Base-by-base conservation (phyloP, 2,329 filamentous ascomycete genomes). In the Pseudocercospora fijiensis region DNA sequence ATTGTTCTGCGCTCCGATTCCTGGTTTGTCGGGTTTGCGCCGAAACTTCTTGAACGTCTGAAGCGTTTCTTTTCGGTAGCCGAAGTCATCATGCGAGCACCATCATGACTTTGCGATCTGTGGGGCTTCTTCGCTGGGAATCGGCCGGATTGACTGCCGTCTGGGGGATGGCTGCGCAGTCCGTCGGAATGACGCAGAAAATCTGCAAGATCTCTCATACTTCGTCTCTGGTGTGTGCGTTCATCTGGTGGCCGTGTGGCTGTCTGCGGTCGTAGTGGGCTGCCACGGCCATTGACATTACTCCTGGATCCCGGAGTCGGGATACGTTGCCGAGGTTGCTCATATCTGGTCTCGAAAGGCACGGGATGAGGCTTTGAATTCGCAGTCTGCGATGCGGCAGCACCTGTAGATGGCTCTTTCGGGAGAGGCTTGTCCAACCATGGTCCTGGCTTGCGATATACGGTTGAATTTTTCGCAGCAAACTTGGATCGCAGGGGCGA, bases 81-180 rank as follows among this genome's bases (percentile, higher is more conserved):
- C 2, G 33, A 27, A n/a, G 47, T 63, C 28, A 65, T 49, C 13
- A 61, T 22, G 2, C 59, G 33, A 10, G 30, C 51, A 9, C 58
- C 56, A 4, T 27, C 61, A 22, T 66, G 63, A 49, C 64, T 70
- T 24, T 66, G 68, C 11, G 66, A 62, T 43, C 64, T 62, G n/a
- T 33, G 33, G 5, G 63, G 61, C n/a, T 61, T 53, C 53, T 53
- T 61, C 18, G 37, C 10, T 28, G 37, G 37, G 2, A 33, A 28
- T 37, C 53, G 20, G 10, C 22, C 26, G 30, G 62, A 20, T 22
- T 55, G 22, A 27, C 20, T 18, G 6, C n/a, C 18, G 41, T 70
- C 69, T 2, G 70, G 70, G 11, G 72, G 71, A 41, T 72, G 65
- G 57, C 70, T 73, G 28, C 69, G 61, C 26, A 72, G 61, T 8